Percentiles rank a stretch among this genome's conserved stretches.
Evolutionary conservation across 1,139 yeast species (phyloP).

Genomic region (Taphrina betulina): DNA sequence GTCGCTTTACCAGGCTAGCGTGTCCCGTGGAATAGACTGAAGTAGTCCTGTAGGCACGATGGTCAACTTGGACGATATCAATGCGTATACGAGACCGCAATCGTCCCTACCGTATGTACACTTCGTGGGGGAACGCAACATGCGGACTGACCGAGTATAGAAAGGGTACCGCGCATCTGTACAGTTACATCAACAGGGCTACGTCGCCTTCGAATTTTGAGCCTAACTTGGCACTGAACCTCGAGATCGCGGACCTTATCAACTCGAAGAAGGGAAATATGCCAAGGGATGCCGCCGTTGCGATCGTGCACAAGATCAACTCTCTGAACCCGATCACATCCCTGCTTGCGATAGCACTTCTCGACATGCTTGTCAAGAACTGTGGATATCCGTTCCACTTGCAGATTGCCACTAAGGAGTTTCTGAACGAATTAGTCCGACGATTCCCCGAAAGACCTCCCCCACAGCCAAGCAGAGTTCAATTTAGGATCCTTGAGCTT

Average conservation of each 20-base stretch:
- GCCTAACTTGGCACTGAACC: slow-evolving; percentile 82
- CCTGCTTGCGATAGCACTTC: slow-evolving; percentile 57
- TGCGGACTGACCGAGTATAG: neutral
- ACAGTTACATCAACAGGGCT: slow-evolving; percentile 61
- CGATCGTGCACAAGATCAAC: slow-evolving; percentile 81
- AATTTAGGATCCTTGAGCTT: slow-evolving; percentile 78
- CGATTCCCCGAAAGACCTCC: slow-evolving; percentile 96
- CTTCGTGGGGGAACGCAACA: neutral
- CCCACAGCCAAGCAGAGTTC: slow-evolving; percentile 74
- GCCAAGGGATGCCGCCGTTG: slow-evolving; percentile 90
- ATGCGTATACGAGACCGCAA: slow-evolving; percentile 28
- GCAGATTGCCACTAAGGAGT: slow-evolving; percentile 92
- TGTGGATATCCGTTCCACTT: slow-evolving; percentile 97
- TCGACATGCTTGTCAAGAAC: slow-evolving; percentile 91
- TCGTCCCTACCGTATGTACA: slow-evolving; percentile 17
- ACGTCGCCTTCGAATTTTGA: slow-evolving; percentile 80
- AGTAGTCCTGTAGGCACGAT: too few relatives aligned
- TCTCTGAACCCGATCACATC: slow-evolving; percentile 79
- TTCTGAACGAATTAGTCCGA: slow-evolving; percentile 85
- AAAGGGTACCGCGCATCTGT: slow-evolving; percentile 18
- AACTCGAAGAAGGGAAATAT: slow-evolving; percentile 81
- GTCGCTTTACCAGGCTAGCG: too few relatives aligned
- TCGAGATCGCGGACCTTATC: slow-evolving; percentile 90
- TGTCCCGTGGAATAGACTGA: too few relatives aligned
- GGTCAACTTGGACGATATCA: slow-evolving; percentile 29